Conservation (phyloP, 345 rosid genomes). For the Eucalyptus shirleyi region DNA sequence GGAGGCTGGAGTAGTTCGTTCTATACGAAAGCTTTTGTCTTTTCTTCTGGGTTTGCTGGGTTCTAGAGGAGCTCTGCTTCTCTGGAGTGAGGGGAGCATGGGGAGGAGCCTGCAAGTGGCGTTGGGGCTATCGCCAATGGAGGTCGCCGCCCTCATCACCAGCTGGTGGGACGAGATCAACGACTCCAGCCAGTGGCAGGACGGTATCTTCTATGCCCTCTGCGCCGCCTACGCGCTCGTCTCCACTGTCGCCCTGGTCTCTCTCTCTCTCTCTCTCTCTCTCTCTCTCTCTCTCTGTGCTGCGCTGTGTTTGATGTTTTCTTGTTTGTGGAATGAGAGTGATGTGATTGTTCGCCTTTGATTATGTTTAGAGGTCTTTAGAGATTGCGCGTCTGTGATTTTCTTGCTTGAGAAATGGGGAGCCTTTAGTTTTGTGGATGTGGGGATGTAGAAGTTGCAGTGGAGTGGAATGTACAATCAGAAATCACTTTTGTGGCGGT, state of each 20-base stretch:
- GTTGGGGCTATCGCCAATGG: background rate
- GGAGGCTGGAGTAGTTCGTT: background rate
- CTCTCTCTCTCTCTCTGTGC: background rate
- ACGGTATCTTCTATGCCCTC: slow-evolving; percentile 82
- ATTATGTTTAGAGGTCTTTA: background rate
- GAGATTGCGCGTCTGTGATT: background rate
- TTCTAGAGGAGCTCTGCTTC: background rate
- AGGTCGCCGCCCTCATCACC: background rate
- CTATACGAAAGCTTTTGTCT: background rate
- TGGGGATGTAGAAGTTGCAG: background rate
- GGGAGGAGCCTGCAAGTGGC: background rate
- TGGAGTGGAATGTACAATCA: background rate
- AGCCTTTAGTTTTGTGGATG: background rate
- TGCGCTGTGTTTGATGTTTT: background rate
- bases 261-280: background rate
- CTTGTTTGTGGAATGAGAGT: background rate
- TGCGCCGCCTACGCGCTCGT: slow-evolving; percentile 92
- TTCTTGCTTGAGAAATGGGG: background rate
- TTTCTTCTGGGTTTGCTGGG: background rate
- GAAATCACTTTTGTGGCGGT: background rate
- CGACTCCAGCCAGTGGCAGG: slow-evolving; percentile 84
- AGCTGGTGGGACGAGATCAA: slow-evolving; percentile 89
- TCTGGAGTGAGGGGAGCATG: background rate
- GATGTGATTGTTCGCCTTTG: background rate
- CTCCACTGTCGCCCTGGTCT: slow-evolving; percentile 71